Conservation (phyloP, 2,329 filamentous ascomycete genomes). For the Fusarium lateritium region DNA sequence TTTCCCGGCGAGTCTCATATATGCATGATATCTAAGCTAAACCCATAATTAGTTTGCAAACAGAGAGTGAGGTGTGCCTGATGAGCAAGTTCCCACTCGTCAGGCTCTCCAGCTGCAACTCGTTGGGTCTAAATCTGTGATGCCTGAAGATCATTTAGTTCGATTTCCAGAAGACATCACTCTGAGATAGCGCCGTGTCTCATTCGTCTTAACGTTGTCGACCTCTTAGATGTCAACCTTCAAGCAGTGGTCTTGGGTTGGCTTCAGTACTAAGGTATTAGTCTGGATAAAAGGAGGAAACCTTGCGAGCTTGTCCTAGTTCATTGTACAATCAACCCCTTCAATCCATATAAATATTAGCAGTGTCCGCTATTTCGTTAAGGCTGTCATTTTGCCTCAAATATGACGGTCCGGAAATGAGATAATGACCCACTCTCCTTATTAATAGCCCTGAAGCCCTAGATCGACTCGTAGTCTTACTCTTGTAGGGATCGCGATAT, state of each 20-base stretch:
- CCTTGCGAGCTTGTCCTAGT: slow-evolving; percentile 24
- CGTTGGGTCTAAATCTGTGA: slow-evolving; percentile 26
- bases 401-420: slow-evolving; percentile 15
- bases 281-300: background rate
- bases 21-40: slow-evolving; percentile 2
- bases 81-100: slow-evolving; percentile 12
- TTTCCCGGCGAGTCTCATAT: slow-evolving; percentile 6
- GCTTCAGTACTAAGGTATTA: background rate
- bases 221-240: background rate
- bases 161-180: slow-evolving; percentile 28
- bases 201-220: background rate
- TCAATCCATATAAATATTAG: slow-evolving; percentile 1
- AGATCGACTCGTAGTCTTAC: slow-evolving; percentile 20
- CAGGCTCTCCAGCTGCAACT: slow-evolving; percentile 11
- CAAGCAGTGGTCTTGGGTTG: background rate
- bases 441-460: slow-evolving; percentile 3
- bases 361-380: slow-evolving; percentile 13
- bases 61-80: background rate
- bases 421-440: slow-evolving; percentile 14
- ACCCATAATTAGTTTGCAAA: slow-evolving; percentile 6
- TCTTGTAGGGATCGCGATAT: slow-evolving; percentile 19
- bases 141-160: slow-evolving; percentile 26
- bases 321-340: slow-evolving; percentile 4
- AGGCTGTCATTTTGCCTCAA: slow-evolving; percentile 12
- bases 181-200: slow-evolving; percentile 1